Evolutionary conservation across 225 moss, liverwort and hornwort species (phyloP).

Genomic region (Bryum argenteum): DNA sequence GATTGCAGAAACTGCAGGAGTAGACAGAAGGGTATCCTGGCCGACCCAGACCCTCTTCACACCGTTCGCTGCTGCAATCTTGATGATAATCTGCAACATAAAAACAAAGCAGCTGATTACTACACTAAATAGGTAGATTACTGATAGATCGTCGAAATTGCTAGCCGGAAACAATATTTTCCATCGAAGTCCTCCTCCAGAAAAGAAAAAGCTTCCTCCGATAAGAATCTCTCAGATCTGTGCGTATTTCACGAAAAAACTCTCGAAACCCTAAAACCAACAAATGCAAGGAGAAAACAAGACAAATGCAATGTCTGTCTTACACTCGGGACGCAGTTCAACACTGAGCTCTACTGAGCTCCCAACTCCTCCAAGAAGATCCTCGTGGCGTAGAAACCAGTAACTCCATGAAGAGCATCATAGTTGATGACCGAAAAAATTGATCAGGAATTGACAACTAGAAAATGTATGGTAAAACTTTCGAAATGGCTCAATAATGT

Average conservation of each 20-base stretch:
- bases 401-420: too few relatives aligned
- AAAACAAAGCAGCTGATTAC: neutral
- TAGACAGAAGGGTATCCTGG: slow-evolving; percentile 84
- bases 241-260: too few relatives aligned
- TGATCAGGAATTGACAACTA: neutral
- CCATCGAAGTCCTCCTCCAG: slow-evolving; percentile 90
- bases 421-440: too few relatives aligned
- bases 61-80: slow-evolving; percentile 92
- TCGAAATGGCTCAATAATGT: slow-evolving; percentile 9
- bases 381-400: slow-evolving; percentile 87
- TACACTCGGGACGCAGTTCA: slow-evolving; percentile 88
- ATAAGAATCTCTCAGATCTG: too few relatives aligned
- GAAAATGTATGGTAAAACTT: too few relatives aligned
- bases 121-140: too few relatives aligned
- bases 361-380: slow-evolving; percentile 84
- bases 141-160: too few relatives aligned
- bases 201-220: too few relatives aligned
- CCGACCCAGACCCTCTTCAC: slow-evolving; percentile 88
- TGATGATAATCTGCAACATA: slow-evolving; percentile 76
- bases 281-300: too few relatives aligned
- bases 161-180: too few relatives aligned
- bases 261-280: neutral
- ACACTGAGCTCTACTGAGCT: slow-evolving; percentile 69
- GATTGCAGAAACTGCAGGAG: slow-evolving; percentile 90
- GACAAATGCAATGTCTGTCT: too few relatives aligned